A percentile compares a stretch with the other conserved stretches of the same genome.
phyloP scores from a whole-genome alignment of 2,329 filamentous ascomycete species.

The Arthrobotrys megalospora region DNA sequence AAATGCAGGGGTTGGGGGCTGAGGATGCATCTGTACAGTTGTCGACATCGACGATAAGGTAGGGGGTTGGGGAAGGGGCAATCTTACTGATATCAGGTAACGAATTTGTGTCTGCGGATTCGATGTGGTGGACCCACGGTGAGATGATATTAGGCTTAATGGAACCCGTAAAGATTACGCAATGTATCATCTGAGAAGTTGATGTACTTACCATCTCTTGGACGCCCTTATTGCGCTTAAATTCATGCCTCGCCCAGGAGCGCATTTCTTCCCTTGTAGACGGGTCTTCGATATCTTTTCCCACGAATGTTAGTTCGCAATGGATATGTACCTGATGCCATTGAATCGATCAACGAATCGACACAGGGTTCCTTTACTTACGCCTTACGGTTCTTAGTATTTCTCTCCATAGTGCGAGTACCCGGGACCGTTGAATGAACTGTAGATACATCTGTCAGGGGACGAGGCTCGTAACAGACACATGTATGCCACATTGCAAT shows the following conservation, averaged over 20 bases:
- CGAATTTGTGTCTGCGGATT: slow-evolving; percentile 57
- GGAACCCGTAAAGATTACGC: slow-evolving; percentile 21
- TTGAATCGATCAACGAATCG: background rate
- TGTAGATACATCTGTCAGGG: slow-evolving; percentile 39
- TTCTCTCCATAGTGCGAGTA: slow-evolving; percentile 54
- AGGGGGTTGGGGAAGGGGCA: slow-evolving; percentile 14
- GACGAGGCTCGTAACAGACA: slow-evolving; percentile 21
- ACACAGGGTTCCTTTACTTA: slow-evolving; percentile 24
- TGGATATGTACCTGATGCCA: background rate
- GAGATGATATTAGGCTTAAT: slow-evolving; percentile 50
- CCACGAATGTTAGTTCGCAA: background rate
- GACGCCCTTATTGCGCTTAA: slow-evolving; percentile 54
- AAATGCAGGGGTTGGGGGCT: slow-evolving; percentile 51
- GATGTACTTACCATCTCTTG: slow-evolving; percentile 46
- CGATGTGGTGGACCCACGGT: slow-evolving; percentile 24
- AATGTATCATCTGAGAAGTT: slow-evolving; percentile 10
- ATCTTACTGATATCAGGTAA: slow-evolving; percentile 60
- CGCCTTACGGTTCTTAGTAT: slow-evolving; percentile 43
- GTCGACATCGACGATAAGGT: slow-evolving; percentile 46
- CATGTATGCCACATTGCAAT: slow-evolving; percentile 6
- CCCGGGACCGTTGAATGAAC: slow-evolving; percentile 56
- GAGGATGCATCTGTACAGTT: slow-evolving; percentile 49
- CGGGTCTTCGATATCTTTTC: slow-evolving; percentile 49
- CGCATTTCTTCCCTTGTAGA: slow-evolving; percentile 49
- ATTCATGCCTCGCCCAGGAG: slow-evolving; percentile 59